Base-by-base conservation (phyloP, 352 stramenopile genomes). In the Phytophthora melonis region DNA sequence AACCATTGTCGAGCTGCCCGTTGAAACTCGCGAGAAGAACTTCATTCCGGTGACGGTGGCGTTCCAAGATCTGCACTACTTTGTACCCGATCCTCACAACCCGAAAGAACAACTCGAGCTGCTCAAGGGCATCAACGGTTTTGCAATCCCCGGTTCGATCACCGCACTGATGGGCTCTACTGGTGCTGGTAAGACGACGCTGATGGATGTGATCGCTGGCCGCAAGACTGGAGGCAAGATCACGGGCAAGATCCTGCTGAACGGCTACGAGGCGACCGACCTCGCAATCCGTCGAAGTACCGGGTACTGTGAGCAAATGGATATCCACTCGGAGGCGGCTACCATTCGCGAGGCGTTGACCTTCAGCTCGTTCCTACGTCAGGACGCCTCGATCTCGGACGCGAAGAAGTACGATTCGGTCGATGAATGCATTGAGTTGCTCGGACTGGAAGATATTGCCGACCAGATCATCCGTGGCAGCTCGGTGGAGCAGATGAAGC, bases 221-320 rank as follows among this genome's bases (percentile, higher is more conserved):
- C 49, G 49, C 19, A 55, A 55, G 49, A 55, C 49, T 55, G 49
- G 49, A 8, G 49, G 49, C 49, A 55, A 55, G 49, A 55, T 55
- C 11, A 14, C 19, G 1, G 49, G 49, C 10, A 55, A 32, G 27
- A 55, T 55, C 18, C 14, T 82, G 11, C 69, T 75, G 18, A 89
- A 86, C 58, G 80, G 80, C 57, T 81, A 77, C 67, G 70, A 75
- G 10, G 80, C 78, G 1, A 84, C 43, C 25, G 73, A 83, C 39
- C 63, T 87, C 16, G 73, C 80, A 21, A 87, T 87, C 25, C 78
- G 75, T 39, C 80, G 80, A 0, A 78, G 74, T 49, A 87, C 80
- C 23, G 81, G 78, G 3, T 88, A 88, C 72, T 88, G 81, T 36
- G 81, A 88, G 63, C 93, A 98, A 69, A 95, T 98, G 75, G 93